A percentile compares a stretch with the other conserved stretches of the same genome.
These are phyloP conservation scores for Malassezia nana DNA, from an alignment of 1,284 basidiomycete species.

Conservation along the genomic window DNA sequence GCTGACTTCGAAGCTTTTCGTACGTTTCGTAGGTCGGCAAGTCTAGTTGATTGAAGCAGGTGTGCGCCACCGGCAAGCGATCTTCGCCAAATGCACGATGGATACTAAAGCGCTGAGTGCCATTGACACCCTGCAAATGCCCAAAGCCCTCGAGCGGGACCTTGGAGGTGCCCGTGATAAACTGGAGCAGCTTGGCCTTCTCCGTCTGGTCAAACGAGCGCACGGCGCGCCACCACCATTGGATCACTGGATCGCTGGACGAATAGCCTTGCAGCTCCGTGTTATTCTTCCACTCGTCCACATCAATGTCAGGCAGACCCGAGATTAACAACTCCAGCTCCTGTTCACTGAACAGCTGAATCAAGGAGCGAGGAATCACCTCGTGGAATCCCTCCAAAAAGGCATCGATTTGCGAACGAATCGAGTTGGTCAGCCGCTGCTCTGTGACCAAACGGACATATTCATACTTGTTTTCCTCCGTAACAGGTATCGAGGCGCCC, in stretches of 20 bases:
- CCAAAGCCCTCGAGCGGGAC: constrained; percentile 88
- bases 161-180: constrained; percentile 81
- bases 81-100: constrained; percentile 84
- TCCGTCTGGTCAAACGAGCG: constrained; percentile 96
- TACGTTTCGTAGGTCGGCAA: constrained; percentile 47
- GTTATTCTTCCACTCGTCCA: constrained; percentile 93
- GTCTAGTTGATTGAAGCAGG: constrained; percentile 56
- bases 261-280: constrained; percentile 77
- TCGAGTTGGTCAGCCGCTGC: constrained; percentile 84
- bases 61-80: constrained; percentile 78
- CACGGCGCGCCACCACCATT: constrained; percentile 98
- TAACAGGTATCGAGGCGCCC: constrained; percentile 37
- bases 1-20: constrained; percentile 28
- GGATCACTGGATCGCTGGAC: constrained; percentile 73
- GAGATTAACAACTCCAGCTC: constrained; percentile 96
- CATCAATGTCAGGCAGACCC: constrained; percentile 94
- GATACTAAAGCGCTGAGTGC: constrained; percentile 90
- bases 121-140: constrained; percentile 85
- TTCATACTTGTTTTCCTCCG: constrained; percentile 85
- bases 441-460: constrained; percentile 85
- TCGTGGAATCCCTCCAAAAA: constrained; percentile 89
- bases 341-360: constrained; percentile 78
- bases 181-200: constrained; percentile 74
- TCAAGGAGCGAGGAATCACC: constrained; percentile 61
- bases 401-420: constrained; percentile 58